Percentiles rank a stretch among this genome's conserved stretches.
Evolutionary conservation across 2,329 filamentous ascomycete species (phyloP).

Genomic region (Nemania serpens): DNA sequence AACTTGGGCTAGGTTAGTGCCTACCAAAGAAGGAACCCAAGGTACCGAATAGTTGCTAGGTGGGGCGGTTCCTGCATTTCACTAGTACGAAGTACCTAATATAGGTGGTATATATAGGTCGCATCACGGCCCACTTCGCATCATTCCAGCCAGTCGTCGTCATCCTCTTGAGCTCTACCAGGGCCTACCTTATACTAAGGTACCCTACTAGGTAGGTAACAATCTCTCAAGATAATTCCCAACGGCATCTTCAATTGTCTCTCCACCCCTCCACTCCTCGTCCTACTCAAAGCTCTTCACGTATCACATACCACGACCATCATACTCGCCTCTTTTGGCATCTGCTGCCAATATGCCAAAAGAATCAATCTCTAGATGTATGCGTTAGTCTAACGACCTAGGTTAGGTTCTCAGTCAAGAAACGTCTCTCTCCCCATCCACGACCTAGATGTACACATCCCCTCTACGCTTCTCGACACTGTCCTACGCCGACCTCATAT

Average conservation of each 20-base stretch:
- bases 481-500: not conserved
- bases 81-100: not conserved
- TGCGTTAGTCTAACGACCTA: slow-evolving; percentile 28
- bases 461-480: slow-evolving; percentile 1
- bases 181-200: not conserved
- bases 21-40: too few species aligned
- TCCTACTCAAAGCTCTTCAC: slow-evolving; percentile 1
- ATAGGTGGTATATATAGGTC: too few species aligned
- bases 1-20: too few species aligned
- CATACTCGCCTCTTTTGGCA: slow-evolving; percentile 23
- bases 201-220: not conserved
- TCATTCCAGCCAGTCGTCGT: slow-evolving; percentile 25
- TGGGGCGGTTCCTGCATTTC: slow-evolving; percentile 27
- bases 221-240: not conserved
- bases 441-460: not conserved
- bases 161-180: slow-evolving; percentile 5
- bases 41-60: slow-evolving; percentile 8
- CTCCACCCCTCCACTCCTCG: not conserved
- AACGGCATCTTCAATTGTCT: not conserved
- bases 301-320: not conserved
- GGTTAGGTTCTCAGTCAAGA: slow-evolving; percentile 16
- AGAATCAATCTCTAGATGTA: slow-evolving; percentile 26
- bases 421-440: not conserved
- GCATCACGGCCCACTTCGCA: slow-evolving; percentile 16
- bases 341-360: slow-evolving; percentile 26